Base-by-base conservation (phyloP, 805 yeast species). In the Candida jianshihensis region DNA sequence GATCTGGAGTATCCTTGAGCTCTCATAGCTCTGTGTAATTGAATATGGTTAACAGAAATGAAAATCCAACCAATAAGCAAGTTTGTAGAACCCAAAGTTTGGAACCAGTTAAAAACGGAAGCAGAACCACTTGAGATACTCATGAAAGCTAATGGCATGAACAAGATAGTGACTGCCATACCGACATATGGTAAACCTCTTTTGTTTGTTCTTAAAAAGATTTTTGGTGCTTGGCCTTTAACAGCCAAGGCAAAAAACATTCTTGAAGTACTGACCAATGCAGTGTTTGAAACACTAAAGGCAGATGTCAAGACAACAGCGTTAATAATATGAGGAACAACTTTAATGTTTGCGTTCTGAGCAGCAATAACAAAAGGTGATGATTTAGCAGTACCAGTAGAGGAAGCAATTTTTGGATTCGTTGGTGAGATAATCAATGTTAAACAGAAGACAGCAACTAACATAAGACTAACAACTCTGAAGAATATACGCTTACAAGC, bases 261-360 rank as follows among this genome's bases (percentile, higher is more conserved):
- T 51, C 70, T 52, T 3, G 66, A 49, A 11, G 57, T n/a, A n/a
- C n/a, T n/a, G n/a, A n/a, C n/a, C n/a, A n/a, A n/a, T n/a, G n/a
- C n/a, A n/a, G n/a, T n/a, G n/a, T n/a, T n/a, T n/a, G n/a, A n/a
- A n/a, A n/a, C n/a, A n/a, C n/a, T n/a, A 30, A 63, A 59, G 1
- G 69, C 70, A 11, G 68, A 62, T 1, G 66, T 57, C 33, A 63
- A 46, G 25, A 64, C 63, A 26, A 59, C 59, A 11, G 61, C 69
- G 44, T 65, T 65, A 35, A 65, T 55, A 20, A 61, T 50, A 40
- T 54, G 56, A 10, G 64, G 66, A 18, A 65, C 48, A 1, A 52
- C 68, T 29, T 47, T 51, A 27, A 64, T 61, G 33, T 51, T 44
- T 4, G 81, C 81, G 44, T 67, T 70, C 53, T 73, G 70, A 42